Conservation (phyloP, 441 rosid genomes). For the Arabidopsis hybrid region DNA sequence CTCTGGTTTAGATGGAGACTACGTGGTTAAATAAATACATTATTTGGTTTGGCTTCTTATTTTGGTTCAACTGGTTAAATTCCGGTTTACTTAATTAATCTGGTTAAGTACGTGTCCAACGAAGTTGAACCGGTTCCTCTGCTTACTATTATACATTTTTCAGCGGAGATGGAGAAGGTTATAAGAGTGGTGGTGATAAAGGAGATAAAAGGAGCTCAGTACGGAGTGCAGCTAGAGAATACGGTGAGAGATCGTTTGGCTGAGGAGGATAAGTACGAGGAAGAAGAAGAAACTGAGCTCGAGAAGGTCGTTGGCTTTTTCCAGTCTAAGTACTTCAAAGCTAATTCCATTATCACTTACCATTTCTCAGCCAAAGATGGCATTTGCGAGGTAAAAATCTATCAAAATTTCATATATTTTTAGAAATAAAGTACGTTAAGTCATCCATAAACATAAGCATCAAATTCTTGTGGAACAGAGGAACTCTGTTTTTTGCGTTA, state of each 20-base stretch:
- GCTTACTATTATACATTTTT: neutral
- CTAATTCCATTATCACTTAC: constrained; percentile 67
- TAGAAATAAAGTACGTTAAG: neutral
- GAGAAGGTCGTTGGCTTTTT: constrained; percentile 83
- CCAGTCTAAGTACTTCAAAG: constrained; percentile 85
- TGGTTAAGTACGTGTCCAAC: neutral
- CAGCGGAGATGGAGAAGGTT: constrained; percentile 77
- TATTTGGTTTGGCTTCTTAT: neutral
- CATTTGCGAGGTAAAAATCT: constrained; percentile 55
- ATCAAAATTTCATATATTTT: neutral
- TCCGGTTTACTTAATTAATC: neutral
- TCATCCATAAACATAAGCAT: neutral
- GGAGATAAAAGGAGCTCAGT: constrained; percentile 87
- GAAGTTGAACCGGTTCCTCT: constrained; percentile 12
- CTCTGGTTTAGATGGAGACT: neutral
- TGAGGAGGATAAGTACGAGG: constrained; percentile 83
- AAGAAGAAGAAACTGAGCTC: constrained; percentile 83
- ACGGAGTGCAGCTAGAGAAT: constrained; percentile 79
- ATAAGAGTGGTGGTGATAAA: constrained; percentile 86
- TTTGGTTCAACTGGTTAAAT: neutral
- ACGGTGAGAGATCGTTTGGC: constrained; percentile 77
- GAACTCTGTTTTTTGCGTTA: neutral
- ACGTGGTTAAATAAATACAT: neutral
- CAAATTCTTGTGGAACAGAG: neutral
- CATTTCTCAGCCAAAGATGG: constrained; percentile 66